Conservation (phyloP, 2,329 filamentous ascomycete species). For the Colletotrichum tanaceti region DNA sequence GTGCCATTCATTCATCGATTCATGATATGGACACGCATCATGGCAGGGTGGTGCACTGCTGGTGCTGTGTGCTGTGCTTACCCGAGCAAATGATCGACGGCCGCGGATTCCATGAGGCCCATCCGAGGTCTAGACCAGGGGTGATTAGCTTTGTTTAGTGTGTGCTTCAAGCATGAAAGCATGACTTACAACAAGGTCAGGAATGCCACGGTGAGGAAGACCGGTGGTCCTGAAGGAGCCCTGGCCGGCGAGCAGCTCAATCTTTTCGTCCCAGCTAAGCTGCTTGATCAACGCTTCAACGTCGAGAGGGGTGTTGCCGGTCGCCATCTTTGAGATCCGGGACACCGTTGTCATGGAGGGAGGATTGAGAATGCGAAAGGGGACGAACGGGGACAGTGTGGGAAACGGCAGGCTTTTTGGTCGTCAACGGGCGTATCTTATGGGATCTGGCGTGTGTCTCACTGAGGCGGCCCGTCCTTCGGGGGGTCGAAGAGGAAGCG, state of each 20-base stretch:
- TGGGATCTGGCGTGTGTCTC: not conserved
- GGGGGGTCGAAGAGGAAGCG: not conserved
- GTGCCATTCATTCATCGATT: not conserved
- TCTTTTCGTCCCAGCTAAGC: conserved; percentile 41
- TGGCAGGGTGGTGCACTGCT: no score
- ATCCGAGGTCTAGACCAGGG: conserved; percentile 19
- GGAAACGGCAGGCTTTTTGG: not conserved
- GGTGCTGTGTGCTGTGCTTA: conserved; percentile 2
- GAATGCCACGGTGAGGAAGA: conserved; percentile 37
- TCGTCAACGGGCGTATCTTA: not conserved
- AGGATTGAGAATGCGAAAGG: not conserved
- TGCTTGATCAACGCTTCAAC: conserved; percentile 35
- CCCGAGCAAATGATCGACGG: conserved; percentile 30
- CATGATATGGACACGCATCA: not conserved
- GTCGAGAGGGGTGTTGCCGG: conserved; percentile 14
- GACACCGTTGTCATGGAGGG: not conserved
- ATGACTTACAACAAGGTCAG: conserved; percentile 25
- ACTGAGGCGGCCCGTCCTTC: not conserved
- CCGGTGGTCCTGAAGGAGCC: conserved; percentile 37
- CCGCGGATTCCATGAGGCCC: conserved; percentile 36
- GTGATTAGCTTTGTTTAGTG: not conserved
- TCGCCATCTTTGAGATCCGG: not conserved
- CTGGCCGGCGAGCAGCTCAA: conserved; percentile 39
- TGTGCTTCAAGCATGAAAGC: no score
- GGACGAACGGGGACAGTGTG: not conserved